Evolutionary conservation across 495 filamentous ascomycete species (phyloP).

Genomic region (Tetracladium setigerum): DNA sequence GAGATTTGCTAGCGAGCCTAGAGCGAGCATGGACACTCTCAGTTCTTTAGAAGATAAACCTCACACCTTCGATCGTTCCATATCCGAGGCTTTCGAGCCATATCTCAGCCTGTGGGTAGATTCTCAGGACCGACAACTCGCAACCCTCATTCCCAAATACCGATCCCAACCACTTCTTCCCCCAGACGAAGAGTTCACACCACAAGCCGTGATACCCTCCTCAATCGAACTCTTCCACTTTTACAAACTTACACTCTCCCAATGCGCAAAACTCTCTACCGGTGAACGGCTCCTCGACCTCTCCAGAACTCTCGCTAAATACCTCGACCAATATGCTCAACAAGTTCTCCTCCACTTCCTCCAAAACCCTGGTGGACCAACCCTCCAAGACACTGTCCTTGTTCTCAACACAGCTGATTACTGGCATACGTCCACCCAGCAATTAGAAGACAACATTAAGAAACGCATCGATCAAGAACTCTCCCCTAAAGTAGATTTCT

Average conservation of each 20-base stretch:
- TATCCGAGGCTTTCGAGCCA: constrained; percentile 95
- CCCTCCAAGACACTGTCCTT: constrained; percentile 69
- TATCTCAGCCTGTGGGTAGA: constrained; percentile 97
- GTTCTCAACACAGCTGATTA: constrained; percentile 97
- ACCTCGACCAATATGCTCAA: constrained; percentile 91
- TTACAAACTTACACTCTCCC: constrained; percentile 82
- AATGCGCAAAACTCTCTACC: constrained; percentile 93
- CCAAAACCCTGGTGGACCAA: constrained; percentile 50
- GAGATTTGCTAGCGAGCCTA: constrained; percentile 64
- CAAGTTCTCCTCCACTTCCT: constrained; percentile 81
- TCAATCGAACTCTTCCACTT: constrained; percentile 97
- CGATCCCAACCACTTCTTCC: constrained; percentile 73
- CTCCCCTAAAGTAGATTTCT: constrained; percentile 70
- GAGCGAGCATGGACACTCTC: constrained; percentile 85
- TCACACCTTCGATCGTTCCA: constrained; percentile 79
- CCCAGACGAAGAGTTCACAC: constrained; percentile 84
- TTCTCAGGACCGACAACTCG: constrained; percentile 85
- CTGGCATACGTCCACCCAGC: constrained; percentile 86
- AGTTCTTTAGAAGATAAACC: constrained; percentile 71
- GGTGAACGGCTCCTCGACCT: constrained; percentile 80
- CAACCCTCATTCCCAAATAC: constrained; percentile 82
- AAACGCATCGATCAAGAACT: constrained; percentile 74
- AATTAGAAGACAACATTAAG: constrained; percentile 92
- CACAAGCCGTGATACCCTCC: constrained; percentile 82
- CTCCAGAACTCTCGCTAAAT: constrained; percentile 79